phyloP scores from a whole-genome alignment of 768 basidiomycete genomes.

The Lactifluus subvellereus region DNA sequence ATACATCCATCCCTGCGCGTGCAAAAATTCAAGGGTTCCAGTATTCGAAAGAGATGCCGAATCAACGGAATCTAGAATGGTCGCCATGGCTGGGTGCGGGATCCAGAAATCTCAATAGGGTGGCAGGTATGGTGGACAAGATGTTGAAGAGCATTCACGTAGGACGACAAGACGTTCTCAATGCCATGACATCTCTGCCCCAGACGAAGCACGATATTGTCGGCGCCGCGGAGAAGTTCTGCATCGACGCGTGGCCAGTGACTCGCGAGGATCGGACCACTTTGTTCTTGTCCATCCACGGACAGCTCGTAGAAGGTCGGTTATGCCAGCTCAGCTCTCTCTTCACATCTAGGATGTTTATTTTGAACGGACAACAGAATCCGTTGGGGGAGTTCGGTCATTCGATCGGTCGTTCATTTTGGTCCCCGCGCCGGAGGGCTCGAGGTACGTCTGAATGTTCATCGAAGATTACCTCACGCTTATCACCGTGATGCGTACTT shows the following conservation, averaged over 20 bases:
- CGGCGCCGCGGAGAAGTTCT: constrained; percentile 75
- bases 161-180: constrained; percentile 58
- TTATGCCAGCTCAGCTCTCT: constrained; percentile 15
- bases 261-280: constrained; percentile 50
- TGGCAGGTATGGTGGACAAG: constrained; percentile 57
- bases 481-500: constrained; percentile 17
- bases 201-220: constrained; percentile 77
- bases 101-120: constrained; percentile 72
- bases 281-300: constrained; percentile 72
- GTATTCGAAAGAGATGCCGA: constrained; percentile 57
- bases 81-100: constrained; percentile 53
- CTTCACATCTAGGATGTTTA: background rate
- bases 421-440: constrained; percentile 71
- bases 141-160: constrained; percentile 63
- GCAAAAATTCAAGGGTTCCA: constrained; percentile 70
- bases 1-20: constrained; percentile 75
- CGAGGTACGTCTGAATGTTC: constrained; percentile 54
- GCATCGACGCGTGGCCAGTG: constrained; percentile 80
- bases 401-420: constrained; percentile 93
- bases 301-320: constrained; percentile 87
- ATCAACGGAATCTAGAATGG: constrained; percentile 84
- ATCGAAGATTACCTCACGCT: constrained; percentile 9
- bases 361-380: constrained; percentile 38
- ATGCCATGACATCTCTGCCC: constrained; percentile 60
- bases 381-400: constrained; percentile 74